Evolutionary conservation across 371 early-diverging fungal species (phyloP).

Genomic region (Nematocida displodere): DNA sequence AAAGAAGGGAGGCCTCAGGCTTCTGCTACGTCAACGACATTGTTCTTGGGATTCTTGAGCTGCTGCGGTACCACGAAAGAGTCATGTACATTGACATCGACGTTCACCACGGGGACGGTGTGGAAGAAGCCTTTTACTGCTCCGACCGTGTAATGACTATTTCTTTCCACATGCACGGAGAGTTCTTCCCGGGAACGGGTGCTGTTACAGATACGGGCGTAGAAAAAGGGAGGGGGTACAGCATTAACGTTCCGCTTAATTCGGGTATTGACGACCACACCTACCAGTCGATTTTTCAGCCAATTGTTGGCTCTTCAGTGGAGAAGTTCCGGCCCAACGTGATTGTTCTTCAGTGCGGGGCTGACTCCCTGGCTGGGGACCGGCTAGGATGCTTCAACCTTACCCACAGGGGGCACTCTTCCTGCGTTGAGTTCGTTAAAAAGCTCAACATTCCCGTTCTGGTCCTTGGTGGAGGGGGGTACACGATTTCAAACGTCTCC

Average conservation of each 20-base stretch:
- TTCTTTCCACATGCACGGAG: slow-evolving; percentile 83
- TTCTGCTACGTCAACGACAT: slow-evolving; percentile 92
- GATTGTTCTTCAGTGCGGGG: slow-evolving; percentile 85
- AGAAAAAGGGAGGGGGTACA: slow-evolving; percentile 66
- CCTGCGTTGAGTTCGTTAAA: slow-evolving; percentile 76
- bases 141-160: slow-evolving; percentile 83
- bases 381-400: slow-evolving; percentile 80
- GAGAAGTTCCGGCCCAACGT: slow-evolving; percentile 74
- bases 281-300: slow-evolving; percentile 75
- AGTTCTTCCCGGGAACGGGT: slow-evolving; percentile 86
- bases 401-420: slow-evolving; percentile 77
- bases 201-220: slow-evolving; percentile 72
- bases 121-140: slow-evolving; percentile 78
- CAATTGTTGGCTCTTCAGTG: slow-evolving; percentile 72
- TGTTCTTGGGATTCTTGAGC: slow-evolving; percentile 76
- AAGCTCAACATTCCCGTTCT: slow-evolving; percentile 73
- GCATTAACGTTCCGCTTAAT: slow-evolving; percentile 79
- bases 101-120: slow-evolving; percentile 90
- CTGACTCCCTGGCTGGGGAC: slow-evolving; percentile 82
- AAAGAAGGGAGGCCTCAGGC: slow-evolving; percentile 79
- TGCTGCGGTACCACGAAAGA: slow-evolving; percentile 70
- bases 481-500: slow-evolving; percentile 81
- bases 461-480: slow-evolving; percentile 85
- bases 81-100: slow-evolving; percentile 87
- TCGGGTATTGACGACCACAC: slow-evolving; percentile 79